Evolutionary conservation across 2,329 filamentous ascomycete species (phyloP).

Genomic region (Fusarium marasasianum): DNA sequence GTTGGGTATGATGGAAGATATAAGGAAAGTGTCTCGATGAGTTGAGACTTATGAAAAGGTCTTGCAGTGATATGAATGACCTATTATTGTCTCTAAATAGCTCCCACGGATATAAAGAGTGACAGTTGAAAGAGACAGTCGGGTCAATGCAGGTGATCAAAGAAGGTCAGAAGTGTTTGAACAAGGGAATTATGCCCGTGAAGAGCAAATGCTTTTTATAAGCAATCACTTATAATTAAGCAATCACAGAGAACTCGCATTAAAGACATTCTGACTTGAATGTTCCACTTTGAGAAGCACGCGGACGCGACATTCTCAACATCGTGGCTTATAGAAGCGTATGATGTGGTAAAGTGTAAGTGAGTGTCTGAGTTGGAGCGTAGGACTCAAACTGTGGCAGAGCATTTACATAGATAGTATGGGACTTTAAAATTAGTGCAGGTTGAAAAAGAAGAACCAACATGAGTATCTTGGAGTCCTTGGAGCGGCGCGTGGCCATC

Average conservation of each 20-base stretch:
- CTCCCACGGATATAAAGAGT: constrained; percentile 31
- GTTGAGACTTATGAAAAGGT: background rate
- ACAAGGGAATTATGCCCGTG: constrained; percentile 12
- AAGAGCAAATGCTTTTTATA: constrained; percentile 12
- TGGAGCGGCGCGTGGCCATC: constrained; percentile 25
- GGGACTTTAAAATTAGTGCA: constrained; percentile 2
- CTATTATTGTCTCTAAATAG: constrained; percentile 34
- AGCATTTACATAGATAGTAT: background rate
- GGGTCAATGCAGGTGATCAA: constrained; percentile 44
- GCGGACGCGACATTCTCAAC: constrained; percentile 5
- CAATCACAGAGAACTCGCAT: background rate
- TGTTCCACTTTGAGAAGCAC: constrained; percentile 23
- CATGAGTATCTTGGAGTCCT: background rate
- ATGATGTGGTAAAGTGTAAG: constrained; percentile 33
- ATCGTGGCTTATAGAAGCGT: constrained; percentile 31
- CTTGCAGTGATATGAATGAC: constrained; percentile 31
- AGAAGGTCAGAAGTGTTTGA: constrained; percentile 35
- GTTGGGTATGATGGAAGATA: constrained; percentile 5
- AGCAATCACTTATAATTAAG: background rate
- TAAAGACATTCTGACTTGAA: background rate
- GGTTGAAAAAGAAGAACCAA: constrained; percentile 4
- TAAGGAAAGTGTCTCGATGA: constrained; percentile 18
- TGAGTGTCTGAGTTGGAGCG: background rate
- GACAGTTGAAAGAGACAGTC: constrained; percentile 36
- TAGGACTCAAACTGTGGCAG: constrained; percentile 33